Conservation (phyloP, 2,329 filamentous ascomycete genomes). For the Cladophialophora chaetospira region DNA sequence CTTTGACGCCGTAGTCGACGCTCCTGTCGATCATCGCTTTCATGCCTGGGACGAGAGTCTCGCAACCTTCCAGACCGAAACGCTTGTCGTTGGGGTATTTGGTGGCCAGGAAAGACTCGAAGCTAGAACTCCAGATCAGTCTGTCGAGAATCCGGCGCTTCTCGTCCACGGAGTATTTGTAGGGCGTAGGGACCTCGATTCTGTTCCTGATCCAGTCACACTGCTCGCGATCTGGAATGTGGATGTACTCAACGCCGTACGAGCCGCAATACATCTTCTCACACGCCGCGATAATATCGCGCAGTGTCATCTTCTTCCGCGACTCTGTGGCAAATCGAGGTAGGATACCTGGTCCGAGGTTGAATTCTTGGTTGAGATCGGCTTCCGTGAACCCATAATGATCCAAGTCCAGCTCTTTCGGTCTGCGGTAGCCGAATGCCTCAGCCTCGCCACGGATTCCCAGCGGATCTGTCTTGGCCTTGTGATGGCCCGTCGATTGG, state of each 20-base stretch:
- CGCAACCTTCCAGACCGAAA: constrained; percentile 96
- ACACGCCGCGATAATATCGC: constrained; percentile 90
- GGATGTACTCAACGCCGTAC: constrained; percentile 98
- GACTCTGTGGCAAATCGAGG: constrained; percentile 87
- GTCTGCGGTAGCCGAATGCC: constrained; percentile 81
- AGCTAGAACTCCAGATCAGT: constrained; percentile 97
- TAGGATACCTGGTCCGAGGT: constrained; percentile 88
- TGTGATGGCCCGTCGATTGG: constrained; percentile 97
- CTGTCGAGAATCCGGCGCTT: constrained; percentile 97
- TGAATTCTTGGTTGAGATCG: constrained; percentile 90
- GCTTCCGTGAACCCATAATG: constrained; percentile 95
- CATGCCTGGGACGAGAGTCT: constrained; percentile 97
- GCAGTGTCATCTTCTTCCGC: constrained; percentile 92
- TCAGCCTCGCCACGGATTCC: constrained; percentile 85
- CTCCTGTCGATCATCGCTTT: constrained; percentile 98
- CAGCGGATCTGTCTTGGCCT: constrained; percentile 94
- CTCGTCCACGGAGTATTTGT: constrained; percentile 97
- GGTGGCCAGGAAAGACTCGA: constrained; percentile 90
- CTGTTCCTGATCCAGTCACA: constrained; percentile 98
- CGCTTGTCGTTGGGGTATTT: constrained; percentile 99
- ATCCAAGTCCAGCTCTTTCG: constrained; percentile 88
- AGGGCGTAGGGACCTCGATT: constrained; percentile 88
- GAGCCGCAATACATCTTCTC: constrained; percentile 96
- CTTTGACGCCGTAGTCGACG: constrained; percentile 97
- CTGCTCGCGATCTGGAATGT: constrained; percentile 95